A percentile compares a stretch with the other conserved stretches of the same genome.
phyloP scores from a whole-genome alignment of 192 early-diverging fungal genomes.

The Backusella psychrophila region DNA sequence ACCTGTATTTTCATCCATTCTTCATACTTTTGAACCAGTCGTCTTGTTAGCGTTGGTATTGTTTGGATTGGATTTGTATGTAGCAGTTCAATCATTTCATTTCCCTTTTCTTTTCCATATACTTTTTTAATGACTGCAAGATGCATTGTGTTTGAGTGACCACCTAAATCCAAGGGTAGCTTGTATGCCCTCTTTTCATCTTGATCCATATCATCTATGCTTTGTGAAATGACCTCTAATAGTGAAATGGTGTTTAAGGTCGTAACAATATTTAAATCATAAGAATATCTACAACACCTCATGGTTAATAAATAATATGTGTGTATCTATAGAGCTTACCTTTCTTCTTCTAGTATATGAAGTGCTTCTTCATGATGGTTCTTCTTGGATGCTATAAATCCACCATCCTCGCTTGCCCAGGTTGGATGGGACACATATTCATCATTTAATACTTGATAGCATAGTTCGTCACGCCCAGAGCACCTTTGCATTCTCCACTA shows the following conservation, averaged over 20 bases:
- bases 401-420: conserved; percentile 86
- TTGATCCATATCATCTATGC: conserved; percentile 72
- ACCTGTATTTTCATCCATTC: conserved; percentile 90
- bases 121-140: conserved; percentile 89
- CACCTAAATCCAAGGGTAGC: conserved; percentile 74
- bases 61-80: conserved; percentile 87
- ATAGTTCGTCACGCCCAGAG: conserved; percentile 87
- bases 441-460: conserved; percentile 93
- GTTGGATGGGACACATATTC: conserved; percentile 93
- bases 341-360: conserved; percentile 93
- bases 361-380: conserved; percentile 91
- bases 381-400: conserved; percentile 88
- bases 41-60: conserved; percentile 88
- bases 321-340: conserved; percentile 48
- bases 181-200: conserved; percentile 78
- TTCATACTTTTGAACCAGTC: conserved; percentile 97
- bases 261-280: conserved; percentile 96
- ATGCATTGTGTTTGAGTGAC: conserved; percentile 83
- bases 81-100: conserved; percentile 90
- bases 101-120: conserved; percentile 82
- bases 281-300: conserved; percentile 56
- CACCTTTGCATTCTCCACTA: conserved; percentile 58
- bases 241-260: conserved; percentile 86
- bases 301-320: not conserved
- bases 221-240: conserved; percentile 83